Conservation (phyloP, 2,329 filamentous ascomycete species). For the Dactylellina haptotyla region DNA sequence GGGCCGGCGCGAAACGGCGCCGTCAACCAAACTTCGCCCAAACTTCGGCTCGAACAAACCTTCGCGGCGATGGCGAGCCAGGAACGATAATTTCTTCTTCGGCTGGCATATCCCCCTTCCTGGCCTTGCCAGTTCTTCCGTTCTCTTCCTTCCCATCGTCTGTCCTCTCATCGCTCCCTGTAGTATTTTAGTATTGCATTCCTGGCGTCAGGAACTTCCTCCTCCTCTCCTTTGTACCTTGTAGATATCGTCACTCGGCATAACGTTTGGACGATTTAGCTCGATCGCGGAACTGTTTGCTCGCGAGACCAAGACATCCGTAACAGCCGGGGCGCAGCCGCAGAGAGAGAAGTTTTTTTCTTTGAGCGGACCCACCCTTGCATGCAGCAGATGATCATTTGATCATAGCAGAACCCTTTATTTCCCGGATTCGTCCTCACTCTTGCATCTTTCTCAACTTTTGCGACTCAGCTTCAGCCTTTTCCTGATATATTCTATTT, state of each 20-base stretch:
- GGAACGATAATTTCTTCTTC: conserved; percentile 5
- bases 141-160: conserved; percentile 49
- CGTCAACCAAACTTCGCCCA: too few relatives aligned
- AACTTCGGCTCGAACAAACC: conserved; percentile 35
- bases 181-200: too few relatives aligned
- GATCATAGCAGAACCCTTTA: conserved; percentile 20
- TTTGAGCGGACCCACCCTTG: conserved; percentile 6
- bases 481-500: too few relatives aligned
- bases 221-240: too few relatives aligned
- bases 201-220: too few relatives aligned
- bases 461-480: conserved; percentile 8
- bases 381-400: conserved; percentile 35
- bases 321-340: conserved; percentile 23
- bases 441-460: not conserved
- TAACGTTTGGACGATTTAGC: conserved; percentile 27
- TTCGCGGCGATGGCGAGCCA: not conserved
- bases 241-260: conserved; percentile 34
- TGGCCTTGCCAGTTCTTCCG: conserved; percentile 7
- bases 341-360: conserved; percentile 12
- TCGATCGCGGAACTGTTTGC: not conserved
- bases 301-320: too few relatives aligned
- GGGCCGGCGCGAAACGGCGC: conserved; percentile 20
- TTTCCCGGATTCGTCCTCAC: not conserved
- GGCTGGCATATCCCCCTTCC: conserved; percentile 12
- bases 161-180: too few relatives aligned